A percentile compares a stretch with the other conserved stretches of the same genome.
These are phyloP conservation scores for Psilocybe cyanescens DNA, from an alignment of 768 basidiomycete species.

Conservation along the genomic window DNA sequence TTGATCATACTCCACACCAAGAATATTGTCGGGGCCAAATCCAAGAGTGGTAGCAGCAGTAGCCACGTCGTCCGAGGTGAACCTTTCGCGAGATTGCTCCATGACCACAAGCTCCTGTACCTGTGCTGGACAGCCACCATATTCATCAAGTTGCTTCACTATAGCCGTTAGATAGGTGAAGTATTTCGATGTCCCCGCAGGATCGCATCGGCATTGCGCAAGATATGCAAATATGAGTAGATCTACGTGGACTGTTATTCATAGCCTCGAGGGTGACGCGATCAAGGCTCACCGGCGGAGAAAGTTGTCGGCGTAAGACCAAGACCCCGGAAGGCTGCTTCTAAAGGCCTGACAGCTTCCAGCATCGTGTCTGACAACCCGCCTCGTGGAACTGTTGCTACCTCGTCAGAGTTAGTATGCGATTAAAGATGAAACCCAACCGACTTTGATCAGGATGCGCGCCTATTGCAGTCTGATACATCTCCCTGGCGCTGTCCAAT, in stretches of 20 bases:
- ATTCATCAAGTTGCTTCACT: slow-evolving; percentile 50
- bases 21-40: slow-evolving; percentile 61
- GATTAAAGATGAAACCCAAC: not conserved
- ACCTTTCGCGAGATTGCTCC: slow-evolving; percentile 69
- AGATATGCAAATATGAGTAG: slow-evolving; percentile 79
- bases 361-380: slow-evolving; percentile 46
- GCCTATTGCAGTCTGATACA: slow-evolving; percentile 74
- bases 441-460: slow-evolving; percentile 80
- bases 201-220: slow-evolving; percentile 83
- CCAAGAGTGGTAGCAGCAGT: slow-evolving; percentile 58
- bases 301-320: slow-evolving; percentile 73
- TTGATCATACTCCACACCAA: slow-evolving; percentile 71
- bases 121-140: slow-evolving; percentile 46
- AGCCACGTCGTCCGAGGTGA: slow-evolving; percentile 57
- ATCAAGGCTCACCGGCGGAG: slow-evolving; percentile 54
- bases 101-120: slow-evolving; percentile 62
- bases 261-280: not conserved
- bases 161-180: slow-evolving; percentile 63
- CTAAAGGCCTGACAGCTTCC: slow-evolving; percentile 37
- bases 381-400: slow-evolving; percentile 55
- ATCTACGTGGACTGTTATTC: slow-evolving; percentile 43
- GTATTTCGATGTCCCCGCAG: slow-evolving; percentile 61
- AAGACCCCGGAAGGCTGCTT: slow-evolving; percentile 48
- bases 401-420: slow-evolving; percentile 7
- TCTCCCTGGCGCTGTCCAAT: slow-evolving; percentile 61